Conservation (phyloP, 108 stramenopile genomes). For the Pseudonitzschia delicatissima region DNA sequence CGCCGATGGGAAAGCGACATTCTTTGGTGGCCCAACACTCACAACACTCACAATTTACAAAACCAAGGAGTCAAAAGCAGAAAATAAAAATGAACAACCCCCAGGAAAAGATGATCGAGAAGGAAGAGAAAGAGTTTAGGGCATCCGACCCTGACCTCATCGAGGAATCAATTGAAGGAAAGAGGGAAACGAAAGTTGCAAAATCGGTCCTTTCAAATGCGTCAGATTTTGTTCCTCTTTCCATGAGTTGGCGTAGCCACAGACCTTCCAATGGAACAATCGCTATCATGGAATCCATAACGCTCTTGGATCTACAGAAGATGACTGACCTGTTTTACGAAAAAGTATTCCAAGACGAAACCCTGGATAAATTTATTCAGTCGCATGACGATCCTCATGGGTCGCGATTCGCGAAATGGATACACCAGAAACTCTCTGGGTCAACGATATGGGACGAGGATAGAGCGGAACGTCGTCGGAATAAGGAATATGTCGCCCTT, state of each 20-base stretch:
- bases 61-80: too few species aligned
- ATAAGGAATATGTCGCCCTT: background rate
- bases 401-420: constrained; percentile 67
- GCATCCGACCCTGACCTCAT: background rate
- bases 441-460: constrained; percentile 61
- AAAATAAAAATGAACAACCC: background rate
- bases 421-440: constrained; percentile 65
- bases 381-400: constrained; percentile 64
- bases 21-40: too few species aligned
- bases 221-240: background rate
- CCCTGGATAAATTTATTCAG: constrained; percentile 65
- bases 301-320: constrained; percentile 33
- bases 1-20: too few species aligned
- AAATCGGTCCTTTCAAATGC: background rate
- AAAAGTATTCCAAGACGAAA: constrained; percentile 52
- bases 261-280: background rate
- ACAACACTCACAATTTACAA: too few species aligned
- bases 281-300: background rate
- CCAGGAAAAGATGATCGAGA: background rate
- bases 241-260: background rate
- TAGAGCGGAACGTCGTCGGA: constrained; percentile 24
- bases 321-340: constrained; percentile 61
- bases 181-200: background rate
- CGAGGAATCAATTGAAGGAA: background rate
- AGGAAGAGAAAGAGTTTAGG: background rate